Conservation (phyloP, 257 asterid species). For the Fraxinus excelsior region DNA sequence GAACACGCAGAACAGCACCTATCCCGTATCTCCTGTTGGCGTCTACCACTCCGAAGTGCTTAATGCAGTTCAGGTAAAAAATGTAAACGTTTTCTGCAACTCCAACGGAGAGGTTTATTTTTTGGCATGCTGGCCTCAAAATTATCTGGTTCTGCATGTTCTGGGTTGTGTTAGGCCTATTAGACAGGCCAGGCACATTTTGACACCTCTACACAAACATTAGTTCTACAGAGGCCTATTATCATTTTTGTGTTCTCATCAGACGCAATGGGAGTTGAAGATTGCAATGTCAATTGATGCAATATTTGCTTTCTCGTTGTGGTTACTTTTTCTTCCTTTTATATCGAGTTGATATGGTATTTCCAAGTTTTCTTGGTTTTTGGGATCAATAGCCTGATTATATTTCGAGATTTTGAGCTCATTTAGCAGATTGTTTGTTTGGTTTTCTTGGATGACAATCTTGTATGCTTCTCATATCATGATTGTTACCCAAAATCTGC, state of each 20-base stretch:
- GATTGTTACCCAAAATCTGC: not conserved
- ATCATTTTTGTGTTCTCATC: not conserved
- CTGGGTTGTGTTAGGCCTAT: not conserved
- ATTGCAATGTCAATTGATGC: not conserved
- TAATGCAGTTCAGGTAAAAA: conserved; percentile 45
- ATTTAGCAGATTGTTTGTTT: no score
- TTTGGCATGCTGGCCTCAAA: not conserved
- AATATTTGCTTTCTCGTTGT: not conserved
- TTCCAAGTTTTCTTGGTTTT: not conserved
- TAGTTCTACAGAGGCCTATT: not conserved
- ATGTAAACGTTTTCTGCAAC: not conserved
- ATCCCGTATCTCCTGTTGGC: conserved; percentile 35
- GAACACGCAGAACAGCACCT: conserved; percentile 35
- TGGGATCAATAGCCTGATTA: not conserved
- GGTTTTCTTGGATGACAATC: no score
- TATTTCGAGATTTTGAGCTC: no score
- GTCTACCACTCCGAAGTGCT: conserved; percentile 50
- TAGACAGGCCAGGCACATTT: no score
- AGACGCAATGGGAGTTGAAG: not conserved
- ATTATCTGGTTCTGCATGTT: not conserved
- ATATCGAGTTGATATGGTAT: not conserved
- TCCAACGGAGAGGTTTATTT: not conserved
- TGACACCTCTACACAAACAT: not conserved
- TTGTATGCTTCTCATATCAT: not conserved
- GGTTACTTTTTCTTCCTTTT: not conserved